Evolutionary conservation across 2,329 filamentous ascomycete species (phyloP).

Genomic region (Metarhizium robertsii): DNA sequence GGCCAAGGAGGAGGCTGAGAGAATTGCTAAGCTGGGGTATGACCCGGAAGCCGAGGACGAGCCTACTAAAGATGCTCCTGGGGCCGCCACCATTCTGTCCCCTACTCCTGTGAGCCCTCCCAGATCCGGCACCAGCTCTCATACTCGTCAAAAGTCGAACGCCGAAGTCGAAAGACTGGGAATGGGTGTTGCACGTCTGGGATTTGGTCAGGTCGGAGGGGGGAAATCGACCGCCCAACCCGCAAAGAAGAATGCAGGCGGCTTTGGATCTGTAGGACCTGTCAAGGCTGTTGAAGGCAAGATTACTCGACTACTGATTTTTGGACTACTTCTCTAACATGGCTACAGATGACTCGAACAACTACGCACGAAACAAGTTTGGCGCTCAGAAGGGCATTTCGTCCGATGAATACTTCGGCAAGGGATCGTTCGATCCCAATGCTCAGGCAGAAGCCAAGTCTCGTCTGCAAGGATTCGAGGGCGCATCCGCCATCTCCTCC

Average conservation of each 20-base stretch:
- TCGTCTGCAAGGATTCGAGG: constrained; percentile 85
- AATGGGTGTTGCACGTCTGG: constrained; percentile 77
- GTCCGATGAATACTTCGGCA: constrained; percentile 96
- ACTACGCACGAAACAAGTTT: constrained; percentile 81
- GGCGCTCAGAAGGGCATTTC: constrained; percentile 91
- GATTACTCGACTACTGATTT: constrained; percentile 8
- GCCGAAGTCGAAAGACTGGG: constrained; percentile 82
- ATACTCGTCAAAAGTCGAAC: constrained; percentile 51
- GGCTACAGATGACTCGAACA: constrained; percentile 59
- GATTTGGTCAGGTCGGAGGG: constrained; percentile 77
- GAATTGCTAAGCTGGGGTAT: constrained; percentile 91
- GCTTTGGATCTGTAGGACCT: constrained; percentile 78
- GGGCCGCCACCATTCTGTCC: constrained; percentile 54
- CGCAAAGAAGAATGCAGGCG: constrained; percentile 63
- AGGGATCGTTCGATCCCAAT: constrained; percentile 72
- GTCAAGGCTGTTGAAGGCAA: constrained; percentile 65
- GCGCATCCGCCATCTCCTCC: constrained; percentile 83
- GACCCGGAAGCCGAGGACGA: constrained; percentile 78
- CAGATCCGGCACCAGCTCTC: constrained; percentile 45
- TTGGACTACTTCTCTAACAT: not conserved
- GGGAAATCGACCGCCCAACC: constrained; percentile 45
- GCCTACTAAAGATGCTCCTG: constrained; percentile 35
- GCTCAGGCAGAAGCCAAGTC: constrained; percentile 78
- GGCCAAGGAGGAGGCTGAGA: constrained; percentile 93
- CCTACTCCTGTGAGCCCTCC: constrained; percentile 67